Evolutionary conservation across 345 rosid species (phyloP).

Genomic region (Linum lewisii): DNA sequence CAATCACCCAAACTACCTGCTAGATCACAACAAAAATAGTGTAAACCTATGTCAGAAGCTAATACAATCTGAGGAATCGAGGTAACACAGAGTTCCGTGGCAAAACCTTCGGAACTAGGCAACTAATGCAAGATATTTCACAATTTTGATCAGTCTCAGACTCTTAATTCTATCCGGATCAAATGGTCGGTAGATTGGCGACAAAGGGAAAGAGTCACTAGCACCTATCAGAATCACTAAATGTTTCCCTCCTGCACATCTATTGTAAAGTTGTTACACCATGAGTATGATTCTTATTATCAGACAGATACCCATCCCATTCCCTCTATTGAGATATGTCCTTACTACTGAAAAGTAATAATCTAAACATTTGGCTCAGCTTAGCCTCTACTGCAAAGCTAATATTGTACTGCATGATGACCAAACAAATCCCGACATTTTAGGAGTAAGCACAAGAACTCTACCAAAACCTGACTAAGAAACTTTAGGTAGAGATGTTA

Average conservation of each 20-base stretch:
- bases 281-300: too few species aligned
- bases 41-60: background rate
- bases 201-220: too few species aligned
- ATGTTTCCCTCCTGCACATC: too few species aligned
- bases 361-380: background rate
- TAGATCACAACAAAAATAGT: background rate
- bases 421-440: background rate
- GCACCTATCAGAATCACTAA: too few species aligned
- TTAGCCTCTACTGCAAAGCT: background rate
- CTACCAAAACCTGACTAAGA: background rate
- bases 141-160: background rate
- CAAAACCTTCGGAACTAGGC: too few species aligned
- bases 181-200: too few species aligned
- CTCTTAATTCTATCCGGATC: background rate
- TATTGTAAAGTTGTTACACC: too few species aligned
- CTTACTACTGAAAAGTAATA: background rate
- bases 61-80: background rate
- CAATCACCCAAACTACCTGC: background rate
- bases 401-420: background rate
- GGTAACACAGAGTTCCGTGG: too few species aligned
- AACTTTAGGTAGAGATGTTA: background rate
- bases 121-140: background rate
- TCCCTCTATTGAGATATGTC: background rate
- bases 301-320: too few species aligned
- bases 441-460: background rate